These are phyloP conservation scores for Fusarium redolens DNA, from an alignment of 2,329 filamentous ascomycete species.

Conservation along the genomic window DNA sequence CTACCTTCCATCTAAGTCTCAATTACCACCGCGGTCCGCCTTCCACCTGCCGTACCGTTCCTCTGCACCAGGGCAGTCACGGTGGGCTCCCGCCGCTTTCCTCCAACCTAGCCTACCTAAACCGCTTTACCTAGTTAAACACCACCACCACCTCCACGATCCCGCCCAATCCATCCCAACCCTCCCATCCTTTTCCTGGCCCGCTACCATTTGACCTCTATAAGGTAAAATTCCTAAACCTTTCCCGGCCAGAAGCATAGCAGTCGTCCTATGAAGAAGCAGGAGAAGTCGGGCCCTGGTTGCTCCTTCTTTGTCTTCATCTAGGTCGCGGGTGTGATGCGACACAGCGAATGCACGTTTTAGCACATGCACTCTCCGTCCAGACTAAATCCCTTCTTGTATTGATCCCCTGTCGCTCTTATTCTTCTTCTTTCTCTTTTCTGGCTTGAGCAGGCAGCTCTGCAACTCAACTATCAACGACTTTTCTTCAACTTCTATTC, in stretches of 20 bases:
- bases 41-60: conserved; percentile 28
- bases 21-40: neutral
- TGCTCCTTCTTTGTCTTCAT: conserved; percentile 32
- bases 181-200: conserved; percentile 33
- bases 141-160: conserved; percentile 30
- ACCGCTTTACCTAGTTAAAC: conserved; percentile 31
- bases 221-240: conserved; percentile 26
- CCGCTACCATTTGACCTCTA: conserved; percentile 29
- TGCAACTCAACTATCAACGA: conserved; percentile 15
- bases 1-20: conserved; percentile 19
- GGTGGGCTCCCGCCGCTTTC: conserved; percentile 26
- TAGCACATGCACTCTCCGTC: conserved; percentile 35
- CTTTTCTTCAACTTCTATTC: conserved; percentile 1
- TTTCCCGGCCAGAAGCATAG: conserved; percentile 22
- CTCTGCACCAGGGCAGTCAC: conserved; percentile 19
- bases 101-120: conserved; percentile 26
- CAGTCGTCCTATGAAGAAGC: conserved; percentile 25
- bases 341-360: conserved; percentile 35
- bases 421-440: conserved; percentile 19
- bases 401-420: conserved; percentile 35
- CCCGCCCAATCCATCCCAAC: conserved; percentile 15
- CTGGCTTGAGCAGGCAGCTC: conserved; percentile 18
- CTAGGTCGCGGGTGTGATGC: conserved; percentile 34
- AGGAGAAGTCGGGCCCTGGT: conserved; percentile 12
- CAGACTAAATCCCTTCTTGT: conserved; percentile 21